phyloP scores from a whole-genome alignment of 306 rosid genomes.

The Pterocarpus santalinus region DNA sequence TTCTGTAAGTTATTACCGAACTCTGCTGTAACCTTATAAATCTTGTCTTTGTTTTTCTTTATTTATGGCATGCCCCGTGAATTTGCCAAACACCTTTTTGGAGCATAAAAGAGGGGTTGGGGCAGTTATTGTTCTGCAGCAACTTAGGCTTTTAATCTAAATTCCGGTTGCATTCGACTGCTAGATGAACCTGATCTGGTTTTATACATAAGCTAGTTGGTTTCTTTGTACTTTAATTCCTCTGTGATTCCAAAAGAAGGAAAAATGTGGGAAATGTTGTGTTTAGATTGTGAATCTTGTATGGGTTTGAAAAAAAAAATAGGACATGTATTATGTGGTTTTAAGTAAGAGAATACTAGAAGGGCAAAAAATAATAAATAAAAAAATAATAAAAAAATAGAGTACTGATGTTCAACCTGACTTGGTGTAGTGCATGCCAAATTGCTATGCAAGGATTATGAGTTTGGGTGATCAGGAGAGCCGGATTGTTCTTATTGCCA shows the following conservation, averaged over 20 bases:
- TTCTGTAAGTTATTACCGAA: constrained; percentile 69
- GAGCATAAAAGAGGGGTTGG: not conserved
- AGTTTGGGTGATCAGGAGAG: constrained; percentile 71
- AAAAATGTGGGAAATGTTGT: constrained; percentile 18
- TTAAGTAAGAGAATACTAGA: constrained; percentile 29
- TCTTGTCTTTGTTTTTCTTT: not conserved
- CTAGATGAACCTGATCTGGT: not conserved
- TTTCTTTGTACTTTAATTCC: constrained; percentile 17
- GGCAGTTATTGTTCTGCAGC: not conserved
- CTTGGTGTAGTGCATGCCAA: constrained; percentile 93
- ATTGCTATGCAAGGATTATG: constrained; percentile 95
- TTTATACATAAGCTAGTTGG: not conserved
- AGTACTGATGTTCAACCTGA: constrained; percentile 42
- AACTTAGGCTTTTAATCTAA: not conserved
- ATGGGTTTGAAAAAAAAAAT: constrained; percentile 15
- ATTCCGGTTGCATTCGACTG: not conserved
- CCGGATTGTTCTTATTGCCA: constrained; percentile 94
- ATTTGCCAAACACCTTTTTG: not conserved
- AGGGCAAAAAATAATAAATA: too few relatives aligned
- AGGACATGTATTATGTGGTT: constrained; percentile 32
- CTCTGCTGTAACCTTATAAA: not conserved
- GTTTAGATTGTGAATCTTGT: constrained; percentile 6
- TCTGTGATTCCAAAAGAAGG: constrained; percentile 6
- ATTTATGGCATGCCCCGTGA: constrained; percentile 4
- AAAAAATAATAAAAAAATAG: not conserved